Conservation (phyloP, 2,329 filamentous ascomycete genomes). For the Laburnicola sp. region DNA sequence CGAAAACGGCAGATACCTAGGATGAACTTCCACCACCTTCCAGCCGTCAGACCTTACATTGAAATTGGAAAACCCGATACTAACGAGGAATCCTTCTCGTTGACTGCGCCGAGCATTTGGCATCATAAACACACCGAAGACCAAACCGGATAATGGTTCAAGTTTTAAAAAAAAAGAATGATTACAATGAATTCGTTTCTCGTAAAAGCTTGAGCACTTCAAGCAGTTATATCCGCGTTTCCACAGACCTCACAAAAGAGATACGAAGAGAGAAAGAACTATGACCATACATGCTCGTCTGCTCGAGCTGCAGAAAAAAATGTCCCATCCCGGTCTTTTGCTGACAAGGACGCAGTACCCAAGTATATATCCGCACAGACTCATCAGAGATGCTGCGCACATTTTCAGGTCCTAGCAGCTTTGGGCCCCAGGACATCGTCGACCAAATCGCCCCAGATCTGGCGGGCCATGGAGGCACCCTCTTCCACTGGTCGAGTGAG, state of each 20-base stretch:
- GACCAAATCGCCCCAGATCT: conserved; percentile 53
- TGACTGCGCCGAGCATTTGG: no score
- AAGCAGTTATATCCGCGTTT: conserved; percentile 23
- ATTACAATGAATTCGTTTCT: conserved; percentile 28
- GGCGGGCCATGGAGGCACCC: conserved; percentile 48
- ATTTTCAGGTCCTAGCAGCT: conserved; percentile 27
- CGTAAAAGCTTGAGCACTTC: conserved; percentile 43
- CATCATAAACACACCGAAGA: no score
- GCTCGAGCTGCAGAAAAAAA: neutral
- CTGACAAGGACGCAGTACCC: neutral
- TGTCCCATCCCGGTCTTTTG: conserved; percentile 1
- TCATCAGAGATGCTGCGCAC: conserved; percentile 2
- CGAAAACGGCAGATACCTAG: no score
- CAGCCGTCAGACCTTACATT: no score
- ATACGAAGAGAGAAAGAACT: neutral
- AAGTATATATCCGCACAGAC: neutral
- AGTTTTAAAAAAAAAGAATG: neutral
- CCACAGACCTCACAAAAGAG: neutral
- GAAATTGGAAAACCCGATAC: no score
- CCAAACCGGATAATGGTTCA: no score
- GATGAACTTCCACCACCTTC: no score
- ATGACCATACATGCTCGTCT: neutral
- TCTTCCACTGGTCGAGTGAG: conserved; percentile 45
- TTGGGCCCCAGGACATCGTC: conserved; percentile 54
- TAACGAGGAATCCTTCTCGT: no score